phyloP scores from a whole-genome alignment of 352 stramenopile species.

The Phytophthora fragariae region DNA sequence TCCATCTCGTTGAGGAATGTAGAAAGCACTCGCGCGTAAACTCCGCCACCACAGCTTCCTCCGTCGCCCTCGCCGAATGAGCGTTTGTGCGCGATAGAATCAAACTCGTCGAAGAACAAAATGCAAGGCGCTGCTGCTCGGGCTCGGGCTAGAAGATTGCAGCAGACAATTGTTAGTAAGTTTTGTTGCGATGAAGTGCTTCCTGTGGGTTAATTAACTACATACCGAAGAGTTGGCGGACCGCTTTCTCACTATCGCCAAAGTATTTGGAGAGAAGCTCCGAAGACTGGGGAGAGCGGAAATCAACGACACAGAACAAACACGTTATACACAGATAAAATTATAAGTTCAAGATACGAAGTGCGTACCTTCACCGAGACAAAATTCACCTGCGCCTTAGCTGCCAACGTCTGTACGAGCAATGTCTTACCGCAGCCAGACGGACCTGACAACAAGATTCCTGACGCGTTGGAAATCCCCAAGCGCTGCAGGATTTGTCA shows the following conservation, averaged over 20 bases:
- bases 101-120: slow-evolving; percentile 89
- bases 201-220: not conserved
- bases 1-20: slow-evolving; percentile 91
- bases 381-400: slow-evolving; percentile 74
- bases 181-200: not conserved
- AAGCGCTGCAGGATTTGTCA: slow-evolving; percentile 50
- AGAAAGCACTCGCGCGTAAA: slow-evolving; percentile 83
- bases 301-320: not conserved
- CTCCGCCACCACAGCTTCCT: slow-evolving; percentile 52
- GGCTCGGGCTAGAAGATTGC: slow-evolving; percentile 55
- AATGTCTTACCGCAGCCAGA: slow-evolving; percentile 86
- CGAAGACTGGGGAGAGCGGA: slow-evolving; percentile 54
- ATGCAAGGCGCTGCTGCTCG: slow-evolving; percentile 76
- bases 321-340: not conserved
- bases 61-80: slow-evolving; percentile 59
- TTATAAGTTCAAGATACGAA: not conserved
- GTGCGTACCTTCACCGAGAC: slow-evolving; percentile 78
- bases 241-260: slow-evolving; percentile 83
- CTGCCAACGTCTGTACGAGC: slow-evolving; percentile 73
- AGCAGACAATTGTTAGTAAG: slow-evolving; percentile 14
- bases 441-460: slow-evolving; percentile 81
- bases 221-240: slow-evolving; percentile 84
- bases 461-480: slow-evolving; percentile 69
- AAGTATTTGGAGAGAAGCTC: slow-evolving; percentile 91
- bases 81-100: slow-evolving; percentile 83